phyloP scores from a whole-genome alignment of 306 rosid genomes.

The Albizia julibrissin region DNA sequence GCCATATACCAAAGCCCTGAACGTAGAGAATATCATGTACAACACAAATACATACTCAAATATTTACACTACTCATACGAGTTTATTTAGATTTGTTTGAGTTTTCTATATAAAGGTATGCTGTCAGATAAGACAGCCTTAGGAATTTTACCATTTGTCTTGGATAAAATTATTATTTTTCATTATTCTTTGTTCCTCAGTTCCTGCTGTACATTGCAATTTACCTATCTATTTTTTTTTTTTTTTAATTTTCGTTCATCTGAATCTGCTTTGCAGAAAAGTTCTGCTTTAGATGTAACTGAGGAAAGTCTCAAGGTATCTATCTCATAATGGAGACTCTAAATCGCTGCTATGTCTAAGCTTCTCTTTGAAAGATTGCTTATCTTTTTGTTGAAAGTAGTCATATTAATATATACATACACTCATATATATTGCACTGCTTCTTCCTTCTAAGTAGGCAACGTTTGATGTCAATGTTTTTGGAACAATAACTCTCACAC shows the following conservation, averaged over 20 bases:
- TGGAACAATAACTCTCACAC: slow-evolving; percentile 89
- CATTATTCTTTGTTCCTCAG: neutral
- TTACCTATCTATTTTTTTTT: neutral
- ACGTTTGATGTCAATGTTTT: slow-evolving; percentile 88
- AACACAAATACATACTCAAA: neutral
- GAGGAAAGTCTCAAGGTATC: slow-evolving; percentile 82
- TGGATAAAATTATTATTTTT: neutral
- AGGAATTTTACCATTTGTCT: neutral
- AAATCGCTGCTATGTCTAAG: neutral
- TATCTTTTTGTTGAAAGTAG: slow-evolving; percentile 6
- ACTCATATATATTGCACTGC: neutral
- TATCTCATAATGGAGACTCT: slow-evolving; percentile 38
- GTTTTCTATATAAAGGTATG: neutral
- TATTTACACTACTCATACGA: neutral
- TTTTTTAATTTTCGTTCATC: neutral
- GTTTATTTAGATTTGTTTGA: neutral
- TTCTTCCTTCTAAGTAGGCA: slow-evolving; percentile 50
- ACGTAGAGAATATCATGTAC: neutral
- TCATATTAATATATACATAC: neutral
- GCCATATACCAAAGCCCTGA: neutral
- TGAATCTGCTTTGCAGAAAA: slow-evolving; percentile 61
- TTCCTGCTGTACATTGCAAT: neutral
- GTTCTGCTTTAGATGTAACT: slow-evolving; percentile 67
- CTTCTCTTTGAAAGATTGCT: slow-evolving; percentile 7
- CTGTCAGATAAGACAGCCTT: neutral